Evolutionary conservation across 75 land plant genomes (phyloP).

Genomic region (Cupressus sempervirens): DNA sequence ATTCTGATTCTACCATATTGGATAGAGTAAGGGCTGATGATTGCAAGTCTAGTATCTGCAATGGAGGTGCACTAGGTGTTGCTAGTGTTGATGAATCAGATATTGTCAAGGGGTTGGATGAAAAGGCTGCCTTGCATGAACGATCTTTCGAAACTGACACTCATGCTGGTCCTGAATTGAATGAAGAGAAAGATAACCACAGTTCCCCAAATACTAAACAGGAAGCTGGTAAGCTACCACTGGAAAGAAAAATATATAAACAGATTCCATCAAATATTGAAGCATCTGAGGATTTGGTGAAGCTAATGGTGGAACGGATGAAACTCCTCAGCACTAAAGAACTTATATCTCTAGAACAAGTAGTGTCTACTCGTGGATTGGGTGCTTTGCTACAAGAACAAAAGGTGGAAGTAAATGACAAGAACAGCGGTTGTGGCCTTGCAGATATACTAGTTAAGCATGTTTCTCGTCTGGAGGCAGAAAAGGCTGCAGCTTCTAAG

Average conservation of each 20-base stretch:
- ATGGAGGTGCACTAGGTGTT: neutral
- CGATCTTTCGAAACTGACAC: slow-evolving; percentile 16
- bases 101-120: neutral
- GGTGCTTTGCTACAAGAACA: slow-evolving; percentile 32
- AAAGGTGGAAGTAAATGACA: slow-evolving; percentile 20
- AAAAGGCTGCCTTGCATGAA: neutral
- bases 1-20: neutral
- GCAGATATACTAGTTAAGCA: slow-evolving; percentile 29
- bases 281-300: slow-evolving; percentile 1
- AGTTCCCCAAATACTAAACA: neutral
- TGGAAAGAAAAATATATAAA: neutral
- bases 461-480: slow-evolving; percentile 29
- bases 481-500: slow-evolving; percentile 12
- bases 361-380: slow-evolving; percentile 43
- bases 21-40: neutral
- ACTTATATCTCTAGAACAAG: slow-evolving; percentile 21
- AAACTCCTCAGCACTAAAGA: slow-evolving; percentile 18
- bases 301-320: slow-evolving; percentile 25
- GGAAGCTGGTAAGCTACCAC: neutral
- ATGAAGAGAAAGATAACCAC: neutral
- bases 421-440: slow-evolving; percentile 10
- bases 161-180: slow-evolving; percentile 20
- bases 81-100: slow-evolving; percentile 13
- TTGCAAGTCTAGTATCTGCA: neutral
- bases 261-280: neutral